Base-by-base conservation (phyloP, 306 rosid species). In the Inga laurina region DNA sequence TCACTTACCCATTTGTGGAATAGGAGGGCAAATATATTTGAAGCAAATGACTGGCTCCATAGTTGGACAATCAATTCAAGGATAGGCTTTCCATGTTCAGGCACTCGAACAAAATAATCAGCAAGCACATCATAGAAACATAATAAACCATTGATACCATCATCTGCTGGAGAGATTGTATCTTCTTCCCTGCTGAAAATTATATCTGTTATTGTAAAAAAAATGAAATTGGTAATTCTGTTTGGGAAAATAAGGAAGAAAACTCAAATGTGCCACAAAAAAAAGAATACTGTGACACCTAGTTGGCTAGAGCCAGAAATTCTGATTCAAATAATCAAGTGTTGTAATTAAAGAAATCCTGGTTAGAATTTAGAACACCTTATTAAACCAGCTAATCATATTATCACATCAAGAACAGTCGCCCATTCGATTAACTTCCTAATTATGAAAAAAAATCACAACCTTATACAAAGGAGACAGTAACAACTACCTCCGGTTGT, bases 1-100 rank as follows among this genome's bases (percentile, higher is more conserved):
- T 75, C 74, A 82, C 89, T 77, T 92, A 96, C 98, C 98, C 98
- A 94, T 92, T 96, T 96, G 86, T 96, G 97, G 87, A 96, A 96
- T 84, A 96, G 82, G 66, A 92, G 94, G 69, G 97, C 89, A 84
- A 94, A 96, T 56, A 92, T 96, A 84, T 96, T 92, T 18, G 97
- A 96, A 61, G 95, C 92, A 90, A 96, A 94, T 56, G 98, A 96
- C 82, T 96, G 99, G 88, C 99, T 96, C 99, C 99, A 96, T 16
- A 92, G 94, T 89, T 91, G 91, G 85, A 96, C 97, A 80, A 94
- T 88, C 92, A 92, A 81, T 83, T 96, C 97, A 79, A 96, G 95
- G 90, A 92, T 87, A 78, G 95, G 92, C 79, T 96, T 90, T 77
- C 98, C 97, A 59, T 87, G 87, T 81, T 90, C 98, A 56, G 97